These are phyloP conservation scores for Boletus eberwhitei DNA, from an alignment of 768 basidiomycete species.

Conservation along the genomic window DNA sequence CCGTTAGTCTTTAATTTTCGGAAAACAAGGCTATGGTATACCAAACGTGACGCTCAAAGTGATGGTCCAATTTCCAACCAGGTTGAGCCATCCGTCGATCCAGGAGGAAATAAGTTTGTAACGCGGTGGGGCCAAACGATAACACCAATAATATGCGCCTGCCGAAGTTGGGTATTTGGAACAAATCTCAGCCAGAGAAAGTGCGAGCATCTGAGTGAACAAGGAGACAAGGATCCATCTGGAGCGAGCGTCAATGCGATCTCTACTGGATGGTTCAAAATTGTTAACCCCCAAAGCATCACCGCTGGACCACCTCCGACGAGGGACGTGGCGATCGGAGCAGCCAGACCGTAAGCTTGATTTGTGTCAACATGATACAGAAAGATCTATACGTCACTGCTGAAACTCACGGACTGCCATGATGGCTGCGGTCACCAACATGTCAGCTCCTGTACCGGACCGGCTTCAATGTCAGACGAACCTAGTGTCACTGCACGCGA, in stretches of 20 bases:
- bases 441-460: conserved; percentile 1
- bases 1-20: too few species aligned
- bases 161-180: too few species aligned
- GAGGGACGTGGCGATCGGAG: conserved; percentile 55
- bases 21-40: background rate
- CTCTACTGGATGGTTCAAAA: background rate
- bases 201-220: too few species aligned
- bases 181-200: too few species aligned
- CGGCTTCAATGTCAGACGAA: conserved; percentile 18
- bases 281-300: conserved; percentile 54
- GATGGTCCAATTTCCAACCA: conserved; percentile 68
- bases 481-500: conserved; percentile 43
- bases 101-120: conserved; percentile 53
- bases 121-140: conserved; percentile 52
- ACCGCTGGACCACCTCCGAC: conserved; percentile 54
- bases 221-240: too few species aligned
- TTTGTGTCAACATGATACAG: background rate
- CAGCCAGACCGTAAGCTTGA: conserved; percentile 52
- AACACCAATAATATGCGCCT: too few species aligned
- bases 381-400: background rate
- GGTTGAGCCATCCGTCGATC: conserved; percentile 67
- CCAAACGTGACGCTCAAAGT: conserved; percentile 66
- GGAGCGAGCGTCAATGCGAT: background rate
- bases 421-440: conserved; percentile 39
- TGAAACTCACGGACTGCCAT: conserved; percentile 61